phyloP scores from a whole-genome alignment of 768 basidiomycete genomes.

The Dentipellis fragilis region DNA sequence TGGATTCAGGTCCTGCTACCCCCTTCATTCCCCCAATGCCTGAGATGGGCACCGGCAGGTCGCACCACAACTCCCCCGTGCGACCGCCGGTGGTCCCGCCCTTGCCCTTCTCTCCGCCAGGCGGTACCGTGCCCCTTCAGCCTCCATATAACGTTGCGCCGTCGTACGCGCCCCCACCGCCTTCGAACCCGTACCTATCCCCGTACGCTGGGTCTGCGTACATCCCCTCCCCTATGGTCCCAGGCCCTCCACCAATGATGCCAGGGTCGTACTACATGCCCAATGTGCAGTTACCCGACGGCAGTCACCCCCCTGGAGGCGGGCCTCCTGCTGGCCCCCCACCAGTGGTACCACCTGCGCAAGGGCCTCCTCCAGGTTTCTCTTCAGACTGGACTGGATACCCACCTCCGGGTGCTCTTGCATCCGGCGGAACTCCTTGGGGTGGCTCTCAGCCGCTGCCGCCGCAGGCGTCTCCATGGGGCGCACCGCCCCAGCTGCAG shows the following conservation, averaged over 20 bases:
- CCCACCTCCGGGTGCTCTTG: slow-evolving; percentile 4
- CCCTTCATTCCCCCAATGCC: slow-evolving; percentile 24
- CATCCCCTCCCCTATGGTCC: slow-evolving; percentile 7
- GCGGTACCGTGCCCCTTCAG: not conserved
- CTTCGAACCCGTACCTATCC: slow-evolving; percentile 12
- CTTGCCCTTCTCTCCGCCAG: slow-evolving; percentile 12
- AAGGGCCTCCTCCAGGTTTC: slow-evolving; percentile 14
- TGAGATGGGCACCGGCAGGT: slow-evolving; percentile 9
- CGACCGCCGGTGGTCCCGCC: slow-evolving; percentile 19
- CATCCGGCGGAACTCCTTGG: slow-evolving; percentile 6
- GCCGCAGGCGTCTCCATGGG: slow-evolving; percentile 4
- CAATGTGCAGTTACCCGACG: slow-evolving; percentile 18
- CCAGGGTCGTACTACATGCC: slow-evolving; percentile 25
- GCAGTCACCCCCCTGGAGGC: not conserved
- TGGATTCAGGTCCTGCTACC: slow-evolving; percentile 13
- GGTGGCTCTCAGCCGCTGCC: slow-evolving; percentile 6
- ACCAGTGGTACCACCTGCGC: slow-evolving; percentile 9
- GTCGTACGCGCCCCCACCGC: slow-evolving; percentile 10
- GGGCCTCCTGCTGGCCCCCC: slow-evolving; percentile 3
- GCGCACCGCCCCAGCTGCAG: not conserved
- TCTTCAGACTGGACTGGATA: slow-evolving; percentile 24
- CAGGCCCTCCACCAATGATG: slow-evolving; percentile 15
- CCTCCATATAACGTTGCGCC: not conserved
- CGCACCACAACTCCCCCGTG: slow-evolving; percentile 13
- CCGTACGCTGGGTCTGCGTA: slow-evolving; percentile 12